phyloP scores from a whole-genome alignment of 2,329 filamentous ascomycete genomes.

The Byssochlamys sp. region DNA sequence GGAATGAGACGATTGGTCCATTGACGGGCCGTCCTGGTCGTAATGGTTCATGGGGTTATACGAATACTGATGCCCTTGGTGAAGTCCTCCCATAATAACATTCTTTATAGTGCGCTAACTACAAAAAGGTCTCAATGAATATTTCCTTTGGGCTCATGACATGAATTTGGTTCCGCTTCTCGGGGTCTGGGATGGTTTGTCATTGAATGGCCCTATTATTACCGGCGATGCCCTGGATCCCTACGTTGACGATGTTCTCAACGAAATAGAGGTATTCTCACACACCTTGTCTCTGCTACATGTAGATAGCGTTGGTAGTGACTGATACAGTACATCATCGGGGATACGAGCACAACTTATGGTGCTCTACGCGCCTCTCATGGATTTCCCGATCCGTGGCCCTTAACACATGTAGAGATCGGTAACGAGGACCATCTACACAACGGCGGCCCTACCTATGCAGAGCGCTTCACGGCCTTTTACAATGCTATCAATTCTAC shows the following conservation, averaged over 20 bases:
- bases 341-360: slow-evolving; percentile 18
- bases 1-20: slow-evolving; percentile 45
- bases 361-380: slow-evolving; percentile 46
- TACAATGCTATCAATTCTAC: slow-evolving; percentile 48
- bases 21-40: slow-evolving; percentile 41
- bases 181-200: slow-evolving; percentile 37
- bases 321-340: slow-evolving; percentile 10
- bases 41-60: slow-evolving; percentile 33
- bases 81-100: slow-evolving; percentile 13
- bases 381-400: slow-evolving; percentile 54
- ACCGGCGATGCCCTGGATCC: slow-evolving; percentile 27
- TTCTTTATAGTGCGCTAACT: not conserved
- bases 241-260: slow-evolving; percentile 25
- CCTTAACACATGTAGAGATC: slow-evolving; percentile 53
- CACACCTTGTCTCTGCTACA: slow-evolving; percentile 4
- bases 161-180: slow-evolving; percentile 18
- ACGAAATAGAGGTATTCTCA: slow-evolving; percentile 19
- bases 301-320: slow-evolving; percentile 11
- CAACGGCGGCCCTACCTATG: slow-evolving; percentile 42
- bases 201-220: slow-evolving; percentile 27
- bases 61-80: slow-evolving; percentile 34
- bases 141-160: slow-evolving; percentile 2
- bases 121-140: slow-evolving; percentile 30
- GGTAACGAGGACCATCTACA: slow-evolving; percentile 60
- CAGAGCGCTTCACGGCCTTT: slow-evolving; percentile 51